Percentiles rank a stretch among this genome's conserved stretches.
phyloP scores from a whole-genome alignment of 2,329 filamentous ascomycete species.

The Xylariaceae sp. region DNA sequence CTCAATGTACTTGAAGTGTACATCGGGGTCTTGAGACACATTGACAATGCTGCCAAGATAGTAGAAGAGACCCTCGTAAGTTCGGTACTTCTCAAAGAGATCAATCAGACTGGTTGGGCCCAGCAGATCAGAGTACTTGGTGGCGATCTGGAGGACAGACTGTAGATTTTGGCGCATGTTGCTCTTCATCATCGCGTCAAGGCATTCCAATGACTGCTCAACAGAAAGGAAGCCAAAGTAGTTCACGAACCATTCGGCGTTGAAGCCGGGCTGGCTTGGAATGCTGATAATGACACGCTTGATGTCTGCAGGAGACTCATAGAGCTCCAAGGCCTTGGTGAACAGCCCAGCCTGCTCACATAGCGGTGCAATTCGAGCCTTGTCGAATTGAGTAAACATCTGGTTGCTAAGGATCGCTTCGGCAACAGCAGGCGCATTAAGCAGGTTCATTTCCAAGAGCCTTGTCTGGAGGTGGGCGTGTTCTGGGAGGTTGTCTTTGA shows the following conservation, averaged over 20 bases:
- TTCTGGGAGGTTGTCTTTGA: slow-evolving; percentile 92
- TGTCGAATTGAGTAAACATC: slow-evolving; percentile 98
- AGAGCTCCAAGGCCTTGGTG: slow-evolving; percentile 87
- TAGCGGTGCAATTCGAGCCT: slow-evolving; percentile 76
- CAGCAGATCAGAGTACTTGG: slow-evolving; percentile 95
- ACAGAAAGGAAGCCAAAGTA: slow-evolving; percentile 95
- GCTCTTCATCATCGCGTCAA: slow-evolving; percentile 92
- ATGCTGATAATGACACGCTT: slow-evolving; percentile 87
- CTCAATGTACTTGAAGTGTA: slow-evolving; percentile 99
- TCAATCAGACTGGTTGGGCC: slow-evolving; percentile 85
- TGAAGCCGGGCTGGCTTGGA: slow-evolving; percentile 75
- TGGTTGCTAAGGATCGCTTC: slow-evolving; percentile 97
- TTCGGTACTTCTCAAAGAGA: slow-evolving; percentile 95
- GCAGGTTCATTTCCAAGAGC: slow-evolving; percentile 93
- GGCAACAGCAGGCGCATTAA: slow-evolving; percentile 94
- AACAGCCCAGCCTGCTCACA: slow-evolving; percentile 89
- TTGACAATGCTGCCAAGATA: slow-evolving; percentile 98
- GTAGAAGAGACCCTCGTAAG: slow-evolving; percentile 93
- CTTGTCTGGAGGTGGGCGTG: slow-evolving; percentile 91
- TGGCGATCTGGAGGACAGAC: slow-evolving; percentile 89
- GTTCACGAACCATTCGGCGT: slow-evolving; percentile 81
- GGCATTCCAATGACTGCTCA: slow-evolving; percentile 86
- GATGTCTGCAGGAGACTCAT: slow-evolving; percentile 81
- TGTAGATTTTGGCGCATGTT: slow-evolving; percentile 98
- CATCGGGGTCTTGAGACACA: slow-evolving; percentile 87